Evolutionary conservation across 2,329 filamentous ascomycete species (phyloP).

Genomic region (Epichloe festucae): DNA sequence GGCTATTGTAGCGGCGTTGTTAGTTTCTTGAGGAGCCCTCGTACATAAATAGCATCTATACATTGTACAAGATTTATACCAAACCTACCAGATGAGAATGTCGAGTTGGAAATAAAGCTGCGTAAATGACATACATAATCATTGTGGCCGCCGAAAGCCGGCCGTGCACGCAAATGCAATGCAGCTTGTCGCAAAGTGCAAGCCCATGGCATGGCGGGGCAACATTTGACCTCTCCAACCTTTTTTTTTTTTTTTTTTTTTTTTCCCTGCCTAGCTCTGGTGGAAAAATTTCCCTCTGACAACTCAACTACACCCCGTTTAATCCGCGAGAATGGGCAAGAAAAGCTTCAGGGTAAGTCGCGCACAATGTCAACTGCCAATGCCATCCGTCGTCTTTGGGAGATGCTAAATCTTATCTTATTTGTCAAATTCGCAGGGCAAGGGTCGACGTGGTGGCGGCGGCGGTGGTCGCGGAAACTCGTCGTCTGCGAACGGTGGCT

Average conservation of each 20-base stretch:
- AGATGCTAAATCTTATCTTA: slow-evolving; percentile 5
- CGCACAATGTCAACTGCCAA: neutral
- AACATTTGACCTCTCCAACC: neutral
- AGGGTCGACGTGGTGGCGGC: slow-evolving; percentile 23
- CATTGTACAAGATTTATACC: neutral
- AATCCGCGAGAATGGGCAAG: slow-evolving; percentile 22
- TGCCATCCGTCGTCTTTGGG: neutral
- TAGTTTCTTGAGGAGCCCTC: slow-evolving; percentile 58
- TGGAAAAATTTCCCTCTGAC: neutral
- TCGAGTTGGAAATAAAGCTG: no score
- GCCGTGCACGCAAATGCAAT: neutral
- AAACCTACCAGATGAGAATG: neutral
- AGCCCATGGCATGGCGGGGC: neutral
- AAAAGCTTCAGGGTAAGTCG: slow-evolving; percentile 22
- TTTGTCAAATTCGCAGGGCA: slow-evolving; percentile 17
- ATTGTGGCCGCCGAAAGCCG: no score
- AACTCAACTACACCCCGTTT: neutral
- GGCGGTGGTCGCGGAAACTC: slow-evolving; percentile 17
- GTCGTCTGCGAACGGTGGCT: slow-evolving; percentile 12
- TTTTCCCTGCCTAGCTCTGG: no score
- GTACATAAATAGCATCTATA: slow-evolving; percentile 10
- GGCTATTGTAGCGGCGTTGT: slow-evolving; percentile 83
- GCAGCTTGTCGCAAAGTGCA: neutral
- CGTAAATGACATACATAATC: no score
- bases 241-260: neutral